Evolutionary conservation across 2,329 filamentous ascomycete species (phyloP), one percentile per base, ranked within the genome.

Genomic region (Fusarium subglutinans): DNA sequence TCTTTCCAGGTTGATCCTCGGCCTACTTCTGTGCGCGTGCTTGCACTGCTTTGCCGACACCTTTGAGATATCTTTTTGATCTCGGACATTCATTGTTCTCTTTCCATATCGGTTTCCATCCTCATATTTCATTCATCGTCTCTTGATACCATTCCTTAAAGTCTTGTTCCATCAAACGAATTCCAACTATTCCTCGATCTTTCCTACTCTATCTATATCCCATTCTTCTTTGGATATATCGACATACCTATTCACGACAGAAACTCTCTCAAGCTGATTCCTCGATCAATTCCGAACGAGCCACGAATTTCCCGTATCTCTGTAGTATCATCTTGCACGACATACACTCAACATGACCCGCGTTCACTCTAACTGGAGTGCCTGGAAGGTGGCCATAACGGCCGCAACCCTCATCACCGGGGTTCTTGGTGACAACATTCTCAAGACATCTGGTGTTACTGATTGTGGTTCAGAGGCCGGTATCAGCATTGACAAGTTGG

Each of bases 381-480:
- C 75, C 37, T 78, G 79, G 77, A 80, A 76, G 63, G 80, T 80
- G 59, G 72, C 83, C 65, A 77, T 82, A 61, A 80, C 84, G 26
- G 63, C 75, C 18, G 79, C 81, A 57, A 79, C 81, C 58, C 79
- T 87, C 51, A 77, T 81, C 22, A 81, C 80, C 55, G 83, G 86
- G 66, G 92, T 88, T 61, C 80, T 93, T 67, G 93, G 90, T 63
- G 87, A 85, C 70, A 91, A 96, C 76, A 86, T 97, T 66, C 89
- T 99, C 66, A 89, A 92, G 80, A 98, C 95, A 30, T 89, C 89
- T 72, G 94, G 95, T 67, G 97, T 96, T 84, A 90, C 87, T 78
- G 91, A 91, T 73, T 98, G 96, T 83, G 81, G 79, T 43, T 79
- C 80, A 57, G 82, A 87, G 37, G 50, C 79, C 77, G 88, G 77